A percentile compares a stretch with the other conserved stretches of the same genome.
phyloP scores from a whole-genome alignment of 768 basidiomycete species.

The Fomitopsis serialis region DNA sequence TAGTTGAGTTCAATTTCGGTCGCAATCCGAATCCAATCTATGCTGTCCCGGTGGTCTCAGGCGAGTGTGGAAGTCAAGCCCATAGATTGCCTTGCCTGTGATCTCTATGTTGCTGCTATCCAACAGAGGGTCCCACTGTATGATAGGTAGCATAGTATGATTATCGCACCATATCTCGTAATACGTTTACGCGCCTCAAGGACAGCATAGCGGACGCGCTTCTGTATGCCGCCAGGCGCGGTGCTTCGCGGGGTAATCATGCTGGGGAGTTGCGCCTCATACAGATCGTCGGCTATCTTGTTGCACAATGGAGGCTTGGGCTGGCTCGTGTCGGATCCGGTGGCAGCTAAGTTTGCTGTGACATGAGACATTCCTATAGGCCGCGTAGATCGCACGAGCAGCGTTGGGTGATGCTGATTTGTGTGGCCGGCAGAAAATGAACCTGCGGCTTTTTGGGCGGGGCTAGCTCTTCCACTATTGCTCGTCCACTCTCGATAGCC shows the following conservation, averaged over 20 bases:
- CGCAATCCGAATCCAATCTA: constrained; percentile 89
- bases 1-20: constrained; percentile 94
- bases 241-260: constrained; percentile 73
- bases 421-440: constrained; percentile 21
- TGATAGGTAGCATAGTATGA: constrained; percentile 7
- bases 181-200: constrained; percentile 53
- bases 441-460: constrained; percentile 21
- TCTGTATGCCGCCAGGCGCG: constrained; percentile 54
- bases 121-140: constrained; percentile 79
- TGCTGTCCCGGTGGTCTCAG: constrained; percentile 8
- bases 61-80: not conserved
- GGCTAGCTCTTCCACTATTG: constrained; percentile 52
- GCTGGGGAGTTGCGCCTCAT: constrained; percentile 69
- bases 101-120: constrained; percentile 90
- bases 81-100: constrained; percentile 41
- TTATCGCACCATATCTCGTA: no score
- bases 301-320: constrained; percentile 30
- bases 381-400: constrained; percentile 62
- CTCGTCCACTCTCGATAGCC: constrained; percentile 75
- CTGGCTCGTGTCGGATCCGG: constrained; percentile 16
- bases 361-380: constrained; percentile 49
- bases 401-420: constrained; percentile 19
- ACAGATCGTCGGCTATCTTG: constrained; percentile 56
- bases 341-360: constrained; percentile 20
- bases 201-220: constrained; percentile 81